Conservation (phyloP, 371 early-diverging fungal genomes). For the Chytridium lagenaria region DNA sequence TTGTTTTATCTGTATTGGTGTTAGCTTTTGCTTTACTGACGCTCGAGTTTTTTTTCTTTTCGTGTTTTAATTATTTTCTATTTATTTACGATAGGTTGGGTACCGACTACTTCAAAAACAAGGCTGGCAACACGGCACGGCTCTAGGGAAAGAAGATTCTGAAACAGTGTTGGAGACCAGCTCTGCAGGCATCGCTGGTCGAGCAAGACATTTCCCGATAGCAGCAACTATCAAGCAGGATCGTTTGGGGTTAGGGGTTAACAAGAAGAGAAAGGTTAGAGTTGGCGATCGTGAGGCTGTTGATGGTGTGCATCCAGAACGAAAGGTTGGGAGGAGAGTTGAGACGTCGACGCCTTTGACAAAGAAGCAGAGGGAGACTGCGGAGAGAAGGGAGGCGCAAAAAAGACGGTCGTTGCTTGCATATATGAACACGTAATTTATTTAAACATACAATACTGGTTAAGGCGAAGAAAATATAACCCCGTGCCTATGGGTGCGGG, state of each 20-base stretch:
- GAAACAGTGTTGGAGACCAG: background rate
- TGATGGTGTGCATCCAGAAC: background rate
- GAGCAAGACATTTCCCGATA: background rate
- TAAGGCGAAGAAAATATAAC: background rate
- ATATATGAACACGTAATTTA: background rate
- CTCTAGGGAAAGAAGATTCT: background rate
- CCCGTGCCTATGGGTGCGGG: background rate
- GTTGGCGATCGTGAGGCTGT: slow-evolving; percentile 3
- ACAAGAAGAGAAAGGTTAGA: background rate
- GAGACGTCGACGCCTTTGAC: background rate
- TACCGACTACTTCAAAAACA: background rate
- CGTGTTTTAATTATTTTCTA: background rate
- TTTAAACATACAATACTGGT: background rate
- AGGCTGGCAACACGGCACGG: slow-evolving; percentile 3
- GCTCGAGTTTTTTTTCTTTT: background rate
- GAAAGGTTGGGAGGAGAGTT: background rate
- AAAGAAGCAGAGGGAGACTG: background rate
- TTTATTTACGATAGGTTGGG: slow-evolving; percentile 7
- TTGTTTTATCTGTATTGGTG: background rate
- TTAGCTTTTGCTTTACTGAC: background rate
- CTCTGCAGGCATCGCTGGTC: too few species aligned
- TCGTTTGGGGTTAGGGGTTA: background rate
- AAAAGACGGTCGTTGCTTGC: background rate
- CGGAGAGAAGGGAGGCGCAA: background rate
- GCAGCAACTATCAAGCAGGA: slow-evolving; percentile 1